phyloP scores from a whole-genome alignment of 164 flowering plant species.

The Litsea cubeba region DNA sequence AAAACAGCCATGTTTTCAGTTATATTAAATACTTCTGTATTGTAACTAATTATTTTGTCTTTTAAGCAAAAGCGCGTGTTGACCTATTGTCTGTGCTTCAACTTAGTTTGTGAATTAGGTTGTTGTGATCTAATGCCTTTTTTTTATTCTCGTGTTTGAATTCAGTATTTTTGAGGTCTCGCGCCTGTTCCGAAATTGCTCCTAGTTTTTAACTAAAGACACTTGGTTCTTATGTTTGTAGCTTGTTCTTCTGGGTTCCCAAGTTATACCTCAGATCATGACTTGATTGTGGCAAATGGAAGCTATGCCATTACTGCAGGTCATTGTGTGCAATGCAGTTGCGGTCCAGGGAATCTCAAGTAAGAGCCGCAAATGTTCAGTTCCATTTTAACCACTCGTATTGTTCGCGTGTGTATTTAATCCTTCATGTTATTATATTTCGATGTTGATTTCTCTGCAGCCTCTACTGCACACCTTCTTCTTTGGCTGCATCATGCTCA shows the following conservation, averaged over 20 bases:
- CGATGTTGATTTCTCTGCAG: constrained; percentile 32
- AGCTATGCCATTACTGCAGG: constrained; percentile 86
- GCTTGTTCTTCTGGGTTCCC: constrained; percentile 2
- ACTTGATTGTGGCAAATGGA: constrained; percentile 48
- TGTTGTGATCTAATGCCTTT: neutral
- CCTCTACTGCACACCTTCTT: constrained; percentile 82
- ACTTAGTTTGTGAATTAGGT: neutral
- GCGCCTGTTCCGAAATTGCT: neutral
- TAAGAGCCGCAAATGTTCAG: constrained; percentile 21
- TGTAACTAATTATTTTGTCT: neutral
- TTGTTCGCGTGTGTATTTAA: neutral
- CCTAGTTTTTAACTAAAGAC: neutral
- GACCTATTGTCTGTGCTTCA: no score
- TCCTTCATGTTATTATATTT: neutral
- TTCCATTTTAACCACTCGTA: neutral
- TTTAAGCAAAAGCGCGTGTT: no score
- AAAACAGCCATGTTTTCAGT: neutral
- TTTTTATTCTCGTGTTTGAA: neutral
- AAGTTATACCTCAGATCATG: neutral
- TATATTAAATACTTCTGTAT: neutral
- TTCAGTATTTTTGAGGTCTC: neutral
- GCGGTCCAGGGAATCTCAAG: constrained; percentile 83
- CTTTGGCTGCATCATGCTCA: constrained; percentile 84
- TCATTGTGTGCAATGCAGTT: constrained; percentile 97
- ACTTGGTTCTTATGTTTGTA: constrained; percentile 12